A percentile compares a stretch with the other conserved stretches of the same genome.
Conservation (phyloP, 73 alveolate genomes). For the Loxodes magnus region DNA sequence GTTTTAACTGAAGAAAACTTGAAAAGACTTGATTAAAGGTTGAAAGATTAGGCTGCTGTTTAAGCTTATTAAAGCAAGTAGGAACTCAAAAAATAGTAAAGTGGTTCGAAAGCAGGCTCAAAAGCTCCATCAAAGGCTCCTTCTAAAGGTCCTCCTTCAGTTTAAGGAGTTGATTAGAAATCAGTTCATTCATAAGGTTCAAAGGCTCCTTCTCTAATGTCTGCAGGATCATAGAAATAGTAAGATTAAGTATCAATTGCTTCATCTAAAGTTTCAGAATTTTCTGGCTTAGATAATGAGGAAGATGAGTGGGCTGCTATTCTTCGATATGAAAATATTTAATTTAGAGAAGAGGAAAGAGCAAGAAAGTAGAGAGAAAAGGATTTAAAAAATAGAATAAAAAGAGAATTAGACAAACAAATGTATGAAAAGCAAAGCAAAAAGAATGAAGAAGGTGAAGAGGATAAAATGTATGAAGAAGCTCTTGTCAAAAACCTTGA, state of each 20-base stretch:
- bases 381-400: conserved; percentile 1
- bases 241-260: neutral
- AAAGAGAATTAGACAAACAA: conserved; percentile 11
- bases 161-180: neutral
- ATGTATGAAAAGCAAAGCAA: conserved; percentile 5
- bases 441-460: neutral
- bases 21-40: neutral
- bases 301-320: conserved; percentile 17
- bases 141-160: neutral
- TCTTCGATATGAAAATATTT: conserved; percentile 1
- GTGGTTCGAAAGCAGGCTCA: conserved; percentile 1
- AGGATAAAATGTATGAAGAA: conserved; percentile 1
- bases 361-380: neutral
- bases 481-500: conserved; percentile 1
- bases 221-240: neutral
- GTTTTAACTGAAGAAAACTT: conserved; percentile 11
- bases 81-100: neutral
- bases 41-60: neutral
- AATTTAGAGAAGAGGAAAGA: conserved; percentile 8
- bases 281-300: conserved; percentile 2
- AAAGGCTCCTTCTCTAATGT: neutral
- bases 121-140: conserved; percentile 7
- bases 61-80: neutral
- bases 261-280: neutral
- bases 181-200: conserved; percentile 7